Conservation (phyloP, 352 stramenopile genomes). For the Phytophthora hybrid region DNA sequence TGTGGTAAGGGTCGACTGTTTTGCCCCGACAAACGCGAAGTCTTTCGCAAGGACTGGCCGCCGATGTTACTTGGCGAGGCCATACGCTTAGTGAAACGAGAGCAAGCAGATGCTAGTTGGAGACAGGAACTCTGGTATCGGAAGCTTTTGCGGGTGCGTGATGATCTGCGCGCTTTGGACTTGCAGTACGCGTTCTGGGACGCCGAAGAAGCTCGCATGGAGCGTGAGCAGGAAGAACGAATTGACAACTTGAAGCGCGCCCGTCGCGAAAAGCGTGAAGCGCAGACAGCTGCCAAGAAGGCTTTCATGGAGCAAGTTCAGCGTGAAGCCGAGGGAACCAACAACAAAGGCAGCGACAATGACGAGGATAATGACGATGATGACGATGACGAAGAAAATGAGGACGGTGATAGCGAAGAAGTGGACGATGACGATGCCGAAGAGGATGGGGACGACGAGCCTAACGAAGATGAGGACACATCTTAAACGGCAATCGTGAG, state of each 20-base stretch:
- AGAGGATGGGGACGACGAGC: conserved; percentile 32
- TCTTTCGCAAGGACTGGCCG: conserved; percentile 64
- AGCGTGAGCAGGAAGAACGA: conserved; percentile 51
- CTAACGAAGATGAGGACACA: conserved; percentile 27
- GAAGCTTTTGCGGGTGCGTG: conserved; percentile 64
- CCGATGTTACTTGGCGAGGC: conserved; percentile 69
- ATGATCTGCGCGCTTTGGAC: conserved; percentile 72
- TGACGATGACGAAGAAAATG: conserved; percentile 23
- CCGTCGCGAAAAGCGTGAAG: conserved; percentile 63
- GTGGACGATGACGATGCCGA: conserved; percentile 19
- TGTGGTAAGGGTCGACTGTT: conserved; percentile 57
- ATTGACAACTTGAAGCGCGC: conserved; percentile 61
- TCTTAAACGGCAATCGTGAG: not conserved
- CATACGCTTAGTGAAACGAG: conserved; percentile 57
- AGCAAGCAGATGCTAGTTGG: conserved; percentile 33
- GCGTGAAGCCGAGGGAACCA: conserved; percentile 21
- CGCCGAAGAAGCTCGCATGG: conserved; percentile 61
- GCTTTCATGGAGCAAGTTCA: conserved; percentile 64
- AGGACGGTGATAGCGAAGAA: conserved; percentile 21
- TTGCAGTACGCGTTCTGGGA: conserved; percentile 70
- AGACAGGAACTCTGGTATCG: conserved; percentile 60
- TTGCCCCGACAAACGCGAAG: conserved; percentile 50
- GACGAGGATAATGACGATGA: conserved; percentile 30
- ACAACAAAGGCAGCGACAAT: conserved; percentile 17
- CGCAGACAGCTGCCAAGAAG: conserved; percentile 59